These are phyloP conservation scores for Hordeum vulgare DNA, from an alignment of 176 grass and related monocot genomes.

Conservation along the genomic window MorexV3_pseudomolecules_assembly NC_058523.1:210440447-210440946, in stretches of 20 bases:
- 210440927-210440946: conserved; percentile 50
- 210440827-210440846: conserved; percentile 53
- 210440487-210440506: background rate
- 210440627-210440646: conserved; percentile 80
- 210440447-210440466: conserved; percentile 62
- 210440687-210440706: conserved; percentile 84
- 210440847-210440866: conserved; percentile 91
- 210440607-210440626: conserved; percentile 54
- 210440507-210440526: background rate
- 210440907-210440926: conserved; percentile 42
- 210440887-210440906: conserved; percentile 72
- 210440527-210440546: conserved; percentile 57
- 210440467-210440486: background rate
- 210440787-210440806: background rate
- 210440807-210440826: background rate
- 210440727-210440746: conserved; percentile 18
- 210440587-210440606: conserved; percentile 86
- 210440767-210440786: background rate
- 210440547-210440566: conserved; percentile 80
- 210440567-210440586: conserved; percentile 83
- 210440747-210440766: background rate
- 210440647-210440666: conserved; percentile 96
- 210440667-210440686: conserved; percentile 79
- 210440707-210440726: conserved; percentile 98
- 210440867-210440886: conserved; percentile 50